These are phyloP conservation scores for Angomonas ambiguus DNA, from an alignment of 208 protist species.

Conservation along the genomic window DNA sequence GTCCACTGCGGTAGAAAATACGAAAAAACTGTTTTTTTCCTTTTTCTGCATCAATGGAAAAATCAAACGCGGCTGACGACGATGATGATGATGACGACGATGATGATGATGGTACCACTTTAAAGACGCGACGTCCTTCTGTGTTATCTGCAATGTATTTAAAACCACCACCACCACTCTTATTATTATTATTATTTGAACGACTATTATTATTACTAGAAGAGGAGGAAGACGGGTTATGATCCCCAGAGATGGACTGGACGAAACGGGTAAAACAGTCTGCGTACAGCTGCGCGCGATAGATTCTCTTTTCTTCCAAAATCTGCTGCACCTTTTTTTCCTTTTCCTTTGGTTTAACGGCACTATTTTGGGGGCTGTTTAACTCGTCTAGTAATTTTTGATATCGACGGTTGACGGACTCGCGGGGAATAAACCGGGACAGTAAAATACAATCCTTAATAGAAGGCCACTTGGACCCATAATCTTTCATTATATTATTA, in stretches of 20 bases:
- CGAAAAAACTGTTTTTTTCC: conserved; percentile 28
- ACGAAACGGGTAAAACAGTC: neutral
- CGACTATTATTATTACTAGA: neutral
- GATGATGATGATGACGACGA: no score
- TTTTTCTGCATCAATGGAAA: conserved; percentile 23
- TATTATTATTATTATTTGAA: neutral
- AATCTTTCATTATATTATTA: neutral
- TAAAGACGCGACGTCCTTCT: no score
- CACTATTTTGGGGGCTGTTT: neutral
- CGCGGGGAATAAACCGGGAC: neutral
- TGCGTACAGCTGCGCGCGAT: neutral
- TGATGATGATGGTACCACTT: no score
- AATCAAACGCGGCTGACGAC: no score
- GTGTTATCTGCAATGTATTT: no score
- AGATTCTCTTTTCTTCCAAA: neutral
- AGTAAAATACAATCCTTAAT: neutral
- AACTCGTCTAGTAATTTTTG: neutral
- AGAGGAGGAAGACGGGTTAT: neutral
- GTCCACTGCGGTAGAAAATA: conserved; percentile 38
- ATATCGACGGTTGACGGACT: neutral
- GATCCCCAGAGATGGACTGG: neutral
- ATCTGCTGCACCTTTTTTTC: neutral
- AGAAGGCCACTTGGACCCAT: neutral
- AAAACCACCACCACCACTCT: no score
- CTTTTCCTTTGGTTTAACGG: neutral